Percentiles rank a stretch among this genome's conserved stretches.
Conservation (phyloP, 1,139 yeast species). For the Hyphopichia wangnamkhiaoensis region DNA sequence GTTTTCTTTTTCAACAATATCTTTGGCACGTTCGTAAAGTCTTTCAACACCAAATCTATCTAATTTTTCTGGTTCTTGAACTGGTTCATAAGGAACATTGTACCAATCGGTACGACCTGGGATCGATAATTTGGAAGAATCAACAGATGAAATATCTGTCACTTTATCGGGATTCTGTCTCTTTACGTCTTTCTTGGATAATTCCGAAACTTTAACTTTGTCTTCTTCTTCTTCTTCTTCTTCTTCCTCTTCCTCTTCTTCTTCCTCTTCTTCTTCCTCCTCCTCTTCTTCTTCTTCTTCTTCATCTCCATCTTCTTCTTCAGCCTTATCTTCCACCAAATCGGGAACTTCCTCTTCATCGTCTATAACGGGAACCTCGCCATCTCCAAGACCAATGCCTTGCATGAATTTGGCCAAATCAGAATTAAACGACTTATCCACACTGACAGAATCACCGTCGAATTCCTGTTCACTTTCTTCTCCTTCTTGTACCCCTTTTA, state of each 20-base stretch:
- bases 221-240: conserved; percentile 17
- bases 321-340: conserved; percentile 29
- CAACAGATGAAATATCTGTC: conserved; percentile 55
- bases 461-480: conserved; percentile 69
- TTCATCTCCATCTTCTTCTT: conserved; percentile 25
- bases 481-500: conserved; percentile 52
- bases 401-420: conserved; percentile 71
- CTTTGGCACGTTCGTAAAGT: conserved; percentile 66
- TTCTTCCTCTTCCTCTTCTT: conserved; percentile 14
- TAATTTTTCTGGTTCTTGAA: conserved; percentile 43
- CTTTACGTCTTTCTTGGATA: conserved; percentile 10
- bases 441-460: conserved; percentile 31
- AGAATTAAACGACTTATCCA: conserved; percentile 50
- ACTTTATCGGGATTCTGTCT: conserved; percentile 41
- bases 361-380: conserved; percentile 34
- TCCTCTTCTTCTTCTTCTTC: conserved; percentile 28
- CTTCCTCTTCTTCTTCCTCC: conserved; percentile 11
- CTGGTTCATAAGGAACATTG: conserved; percentile 40
- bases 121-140: conserved; percentile 56
- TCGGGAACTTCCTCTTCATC: conserved; percentile 33
- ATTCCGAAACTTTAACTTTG: conserved; percentile 6
- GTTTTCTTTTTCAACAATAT: conserved; percentile 69
- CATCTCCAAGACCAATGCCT: conserved; percentile 60
- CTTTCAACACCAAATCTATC: conserved; percentile 54
- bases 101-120: conserved; percentile 81